Base-by-base conservation (phyloP, 805 yeast species). In the Alloascoidea hylecoeti region DNA sequence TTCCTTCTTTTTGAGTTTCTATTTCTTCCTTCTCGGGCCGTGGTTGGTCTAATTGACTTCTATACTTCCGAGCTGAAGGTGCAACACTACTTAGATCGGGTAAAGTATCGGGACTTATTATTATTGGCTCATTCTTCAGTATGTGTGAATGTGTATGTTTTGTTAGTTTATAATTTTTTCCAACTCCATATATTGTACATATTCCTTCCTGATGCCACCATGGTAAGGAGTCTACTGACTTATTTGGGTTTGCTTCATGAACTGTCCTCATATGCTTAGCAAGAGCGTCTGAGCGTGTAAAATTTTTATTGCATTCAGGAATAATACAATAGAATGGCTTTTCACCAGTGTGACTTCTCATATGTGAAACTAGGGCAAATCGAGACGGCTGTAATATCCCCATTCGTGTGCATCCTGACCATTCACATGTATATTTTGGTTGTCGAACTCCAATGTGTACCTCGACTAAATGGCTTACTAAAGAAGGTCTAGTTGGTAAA, bases 331-430 rank as follows among this genome's bases (percentile, higher is more conserved):
- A 68, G 45, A 68, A 75, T 27, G 83, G 83, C 46, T 66, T 66
- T 46, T 78, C 81, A 1, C 79, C 76, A 0, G 80, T 72, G 51
- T 80, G 89, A 1, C 72, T 63, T 39, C 83, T 53, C 45, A 77
- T 59, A 49, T 79, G 89, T 0, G 79, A 63, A 0, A 75, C 60
- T 19, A 80, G 59, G 1, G 79, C 77, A 52, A 70, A 69, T 37
- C 75, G 49, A 6, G 73, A 66, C 13, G 72, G 72, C 48, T 69
- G 76, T 17, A 59, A 59, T 2, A 66, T 51, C 3, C 76, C 78
- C 38, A 57, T 61, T 13, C 74, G 45, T 12, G 67, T 53, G 49
- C 88, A 78, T 5, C 63, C 68, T 30, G 58, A 64, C 88, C 88
- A 78, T 34, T 64, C 68, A 45, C 86, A 78, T 4, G 64, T 50